Base-by-base conservation (phyloP, 805 yeast species). In the Candida ficus region DNA sequence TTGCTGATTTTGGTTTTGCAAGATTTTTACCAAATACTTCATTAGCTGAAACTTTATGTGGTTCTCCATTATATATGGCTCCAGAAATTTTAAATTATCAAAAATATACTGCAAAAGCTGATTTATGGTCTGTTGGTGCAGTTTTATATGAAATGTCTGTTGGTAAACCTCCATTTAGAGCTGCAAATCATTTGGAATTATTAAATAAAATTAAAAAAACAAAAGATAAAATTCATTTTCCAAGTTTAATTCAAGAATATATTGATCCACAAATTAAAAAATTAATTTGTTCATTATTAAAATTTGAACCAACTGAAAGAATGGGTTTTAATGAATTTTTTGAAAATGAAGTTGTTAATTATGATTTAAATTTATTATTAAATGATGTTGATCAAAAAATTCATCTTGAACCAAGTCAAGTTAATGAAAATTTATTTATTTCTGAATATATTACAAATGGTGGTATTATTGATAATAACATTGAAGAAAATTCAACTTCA, bases 1-100 rank as follows among this genome's bases (percentile, higher is more conserved):
- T 93, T 45, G 99, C 99, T 11, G 99, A 93, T 66, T 93, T 93
- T 63, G 99, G 99, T 1, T 93, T 93, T 66, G 99, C 99, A 5
- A 73, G 98, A 46, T 86, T 90, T 57, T 70, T 93, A 53, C 99
- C 99, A 7, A 80, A 85, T 37, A 84, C 97, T 2, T 82, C 96
- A 2, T 71, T 93, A 76, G 98, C 98, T 2, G 99, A 93, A 59
- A 93, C 99, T 2, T 68, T 93, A 50, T 93, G 99, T 70, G 99
- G 99, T 1, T 87, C 96, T 10, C 99, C 99, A 4, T 72, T 93
- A 33, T 93, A 93, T 63, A 93, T 93, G 99, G 99, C 99, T 0
- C 99, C 99, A 0, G 99, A 93, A 64, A 93, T 93, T 35, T 68
- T 93, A 52, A 73, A 95, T 47, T 90, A 87, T 57, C 97, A 93